Evolutionary conservation across 2,329 filamentous ascomycete species (phyloP).

Genomic region (Sporothrix curviconia): DNA sequence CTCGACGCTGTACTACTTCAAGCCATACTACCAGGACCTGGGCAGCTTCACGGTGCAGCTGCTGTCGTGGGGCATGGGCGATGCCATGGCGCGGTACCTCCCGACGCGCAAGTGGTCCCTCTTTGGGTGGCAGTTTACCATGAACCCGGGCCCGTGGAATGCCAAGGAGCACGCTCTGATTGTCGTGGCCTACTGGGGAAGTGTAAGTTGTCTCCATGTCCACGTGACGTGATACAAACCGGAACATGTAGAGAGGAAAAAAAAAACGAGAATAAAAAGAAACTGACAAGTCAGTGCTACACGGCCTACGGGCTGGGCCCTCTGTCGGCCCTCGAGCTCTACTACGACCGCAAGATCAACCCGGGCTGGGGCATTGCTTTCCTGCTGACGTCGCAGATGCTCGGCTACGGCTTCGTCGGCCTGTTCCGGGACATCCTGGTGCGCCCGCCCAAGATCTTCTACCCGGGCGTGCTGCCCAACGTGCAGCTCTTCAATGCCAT

Average conservation of each 20-base stretch:
- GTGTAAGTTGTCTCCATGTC: constrained; percentile 10
- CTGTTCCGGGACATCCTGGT: constrained; percentile 27
- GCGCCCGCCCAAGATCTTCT: constrained; percentile 27
- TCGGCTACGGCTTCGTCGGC: constrained; percentile 27
- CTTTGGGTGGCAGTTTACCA: constrained; percentile 26
- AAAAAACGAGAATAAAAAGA: neutral
- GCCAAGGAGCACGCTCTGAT: constrained; percentile 30
- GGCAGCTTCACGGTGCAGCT: constrained; percentile 28
- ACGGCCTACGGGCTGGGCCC: constrained; percentile 27
- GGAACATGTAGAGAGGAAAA: neutral
- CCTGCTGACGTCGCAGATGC: constrained; percentile 26
- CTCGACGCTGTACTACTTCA: constrained; percentile 29
- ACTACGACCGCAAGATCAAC: constrained; percentile 24
- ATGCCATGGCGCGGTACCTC: constrained; percentile 23
- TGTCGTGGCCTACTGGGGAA: constrained; percentile 28
- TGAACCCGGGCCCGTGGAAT: constrained; percentile 30
- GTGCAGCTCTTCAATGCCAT: constrained; percentile 28
- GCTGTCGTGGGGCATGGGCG: constrained; percentile 28
- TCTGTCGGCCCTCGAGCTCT: constrained; percentile 25
- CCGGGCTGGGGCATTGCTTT: constrained; percentile 26
- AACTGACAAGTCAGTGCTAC: constrained; percentile 20
- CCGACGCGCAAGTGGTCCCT: constrained; percentile 22
- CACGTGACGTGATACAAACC: neutral
- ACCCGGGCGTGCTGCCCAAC: constrained; percentile 26
- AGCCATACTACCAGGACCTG: constrained; percentile 25